Conservation (phyloP, 2,329 filamentous ascomycete genomes). For the Lachnellula willkommii region DNA sequence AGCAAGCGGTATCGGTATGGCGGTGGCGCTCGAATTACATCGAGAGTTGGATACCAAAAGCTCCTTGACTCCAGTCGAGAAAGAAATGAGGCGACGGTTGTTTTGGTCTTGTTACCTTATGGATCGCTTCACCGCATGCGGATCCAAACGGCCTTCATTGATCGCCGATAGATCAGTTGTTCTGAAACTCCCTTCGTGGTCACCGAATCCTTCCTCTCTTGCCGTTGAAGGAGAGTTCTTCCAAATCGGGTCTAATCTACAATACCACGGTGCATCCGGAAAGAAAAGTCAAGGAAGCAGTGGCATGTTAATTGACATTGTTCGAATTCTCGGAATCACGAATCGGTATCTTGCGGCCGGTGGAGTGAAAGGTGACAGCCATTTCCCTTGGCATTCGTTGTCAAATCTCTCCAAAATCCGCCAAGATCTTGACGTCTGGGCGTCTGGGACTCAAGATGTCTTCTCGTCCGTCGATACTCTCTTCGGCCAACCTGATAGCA, state of each 20-base stretch:
- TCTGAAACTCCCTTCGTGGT: constrained; percentile 71
- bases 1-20: constrained; percentile 78
- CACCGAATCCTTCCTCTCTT: constrained; percentile 53
- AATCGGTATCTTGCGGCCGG: constrained; percentile 80
- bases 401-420: constrained; percentile 83
- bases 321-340: constrained; percentile 73
- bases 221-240: constrained; percentile 75
- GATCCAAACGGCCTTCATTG: constrained; percentile 75
- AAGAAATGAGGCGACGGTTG: constrained; percentile 70
- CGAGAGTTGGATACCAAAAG: constrained; percentile 63
- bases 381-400: constrained; percentile 85
- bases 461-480: constrained; percentile 71
- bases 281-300: constrained; percentile 70
- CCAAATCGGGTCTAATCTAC: constrained; percentile 70
- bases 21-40: constrained; percentile 74
- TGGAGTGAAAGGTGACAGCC: constrained; percentile 81
- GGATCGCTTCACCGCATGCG: constrained; percentile 76
- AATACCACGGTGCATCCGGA: constrained; percentile 62
- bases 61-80: constrained; percentile 60
- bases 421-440: constrained; percentile 81
- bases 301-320: constrained; percentile 79
- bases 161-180: constrained; percentile 72
- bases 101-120: constrained; percentile 89
- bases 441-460: constrained; percentile 71
- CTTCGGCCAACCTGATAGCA: constrained; percentile 73